A percentile compares a stretch with the other conserved stretches of the same genome.
Evolutionary conservation across 1,284 basidiomycete species (phyloP).

Genomic region (Cutaneotrichosporon cutaneum): DNA sequence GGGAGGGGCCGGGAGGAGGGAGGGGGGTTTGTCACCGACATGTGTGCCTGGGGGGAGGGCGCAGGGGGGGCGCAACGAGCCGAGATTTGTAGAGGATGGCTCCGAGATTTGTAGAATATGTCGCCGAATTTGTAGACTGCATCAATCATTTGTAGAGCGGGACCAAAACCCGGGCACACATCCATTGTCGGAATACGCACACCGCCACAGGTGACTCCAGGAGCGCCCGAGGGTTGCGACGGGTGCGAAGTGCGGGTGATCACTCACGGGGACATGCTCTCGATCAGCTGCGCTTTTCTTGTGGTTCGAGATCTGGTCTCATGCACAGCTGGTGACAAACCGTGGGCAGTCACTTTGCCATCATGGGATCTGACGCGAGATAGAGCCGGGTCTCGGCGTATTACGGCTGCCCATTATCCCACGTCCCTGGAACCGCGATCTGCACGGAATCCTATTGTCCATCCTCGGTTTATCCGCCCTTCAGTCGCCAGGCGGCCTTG

Average conservation of each 20-base stretch:
- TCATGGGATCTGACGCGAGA: not conserved
- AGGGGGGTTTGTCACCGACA: not conserved
- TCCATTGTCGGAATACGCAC: no score
- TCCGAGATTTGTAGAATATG: not conserved
- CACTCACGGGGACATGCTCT: no score
- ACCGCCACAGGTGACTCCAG: no score
- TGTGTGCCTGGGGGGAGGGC: not conserved
- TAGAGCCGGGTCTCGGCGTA: not conserved
- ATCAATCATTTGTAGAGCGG: conserved; percentile 1
- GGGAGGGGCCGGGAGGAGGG: not conserved
- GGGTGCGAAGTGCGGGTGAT: no score
- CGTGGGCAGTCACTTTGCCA: not conserved
- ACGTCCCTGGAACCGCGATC: not conserved
- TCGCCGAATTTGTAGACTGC: not conserved
- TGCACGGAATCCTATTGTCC: not conserved
- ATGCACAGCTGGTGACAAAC: not conserved
- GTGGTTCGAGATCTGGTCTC: no score
- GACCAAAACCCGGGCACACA: not conserved
- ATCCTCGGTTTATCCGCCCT: not conserved
- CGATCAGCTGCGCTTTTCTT: no score
- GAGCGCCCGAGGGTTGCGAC: no score
- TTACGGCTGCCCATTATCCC: not conserved
- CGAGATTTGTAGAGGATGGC: not conserved
- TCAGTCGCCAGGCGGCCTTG: no score
- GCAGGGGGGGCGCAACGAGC: not conserved